Percentiles rank a stretch among this genome's conserved stretches.
phyloP scores from a whole-genome alignment of 306 rosid species.

The Datisca glomerata region DNA sequence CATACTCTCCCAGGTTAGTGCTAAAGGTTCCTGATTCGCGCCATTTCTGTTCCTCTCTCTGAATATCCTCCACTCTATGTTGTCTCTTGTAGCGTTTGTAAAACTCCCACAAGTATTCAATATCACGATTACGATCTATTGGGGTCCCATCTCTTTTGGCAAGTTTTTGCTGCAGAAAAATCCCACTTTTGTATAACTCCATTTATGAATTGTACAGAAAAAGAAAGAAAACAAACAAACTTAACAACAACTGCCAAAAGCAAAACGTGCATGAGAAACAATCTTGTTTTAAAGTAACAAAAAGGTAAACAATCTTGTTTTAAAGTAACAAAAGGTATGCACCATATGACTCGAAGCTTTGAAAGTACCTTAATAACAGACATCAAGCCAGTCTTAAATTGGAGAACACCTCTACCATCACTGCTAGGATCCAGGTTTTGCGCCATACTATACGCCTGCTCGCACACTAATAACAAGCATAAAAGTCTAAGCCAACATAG shows the following conservation, averaged over 20 bases:
- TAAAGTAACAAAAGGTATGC: not conserved
- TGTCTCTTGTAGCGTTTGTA: conserved; percentile 60
- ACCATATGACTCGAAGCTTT: conserved; percentile 1
- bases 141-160: conserved; percentile 62
- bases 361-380: conserved; percentile 76
- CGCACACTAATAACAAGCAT: conserved; percentile 90
- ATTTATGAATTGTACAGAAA: not conserved
- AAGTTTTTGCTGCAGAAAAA: conserved; percentile 67
- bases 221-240: not conserved
- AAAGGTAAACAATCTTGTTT: not conserved
- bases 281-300: not conserved
- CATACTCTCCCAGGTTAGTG: conserved; percentile 77
- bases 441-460: conserved; percentile 93
- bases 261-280: too few species aligned
- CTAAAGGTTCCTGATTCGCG: conserved; percentile 80
- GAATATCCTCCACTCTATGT: conserved; percentile 71
- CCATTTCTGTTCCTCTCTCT: conserved; percentile 59
- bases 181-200: conserved; percentile 8
- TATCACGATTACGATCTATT: conserved; percentile 78
- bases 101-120: conserved; percentile 76
- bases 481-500: too few species aligned
- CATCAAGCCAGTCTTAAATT: conserved; percentile 93
- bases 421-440: conserved; percentile 86
- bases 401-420: conserved; percentile 87
- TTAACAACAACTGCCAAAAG: too few species aligned